Evolutionary conservation across 2,329 filamentous ascomycete species (phyloP), one percentile per base, ranked within the genome.

Genomic region (Sporothrix curviconia): DNA sequence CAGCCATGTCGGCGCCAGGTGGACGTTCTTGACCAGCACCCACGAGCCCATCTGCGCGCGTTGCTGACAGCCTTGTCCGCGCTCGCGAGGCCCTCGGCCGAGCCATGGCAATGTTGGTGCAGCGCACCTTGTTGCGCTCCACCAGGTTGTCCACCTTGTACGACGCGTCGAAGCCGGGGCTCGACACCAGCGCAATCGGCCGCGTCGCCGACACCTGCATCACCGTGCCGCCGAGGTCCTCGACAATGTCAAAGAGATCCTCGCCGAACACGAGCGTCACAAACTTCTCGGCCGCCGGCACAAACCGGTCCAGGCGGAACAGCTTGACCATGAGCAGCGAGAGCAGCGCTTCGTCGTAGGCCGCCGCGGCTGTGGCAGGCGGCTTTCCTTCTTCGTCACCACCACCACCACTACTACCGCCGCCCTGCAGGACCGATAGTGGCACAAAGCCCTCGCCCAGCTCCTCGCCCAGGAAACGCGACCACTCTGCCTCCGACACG

Each of bases 1-100:
- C 32, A 99, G 78, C 95, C 95, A 99, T 12, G 90, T 90, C 1
- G 94, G 91, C 30, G 92, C 91, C 61, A 99, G 81, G 72, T 99
- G 94, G 19, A 99, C 94, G 76, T 99, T 99, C 83, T 99, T 99
- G 80, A 99, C 86, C 60, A 99, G 81, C 9, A 99, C 95, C 94
- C 94, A 99, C 25, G 86, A 90, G 64, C 94, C 94, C 15, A 86
- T 88, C 58, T 95, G 90, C 5, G 94, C 9, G 94, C 94, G 66
- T 91, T 90, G 72, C 84, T 89, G 68, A 99, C 91, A 30, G 95
- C 94, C 73, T 96, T 96, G 78, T 99, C 94, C 17, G 94, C 94
- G 61, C 86, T 94, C 58, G 92, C 85, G 17, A 95, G 78, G 69
- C 91, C 90, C 77, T 99, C 94, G 67, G 95, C 95, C 46, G 94